Percentiles rank a stretch among this genome's conserved stretches.
Evolutionary conservation across 192 early-diverging fungal species (phyloP).

Genomic region (Diversispora eburnea): DNA sequence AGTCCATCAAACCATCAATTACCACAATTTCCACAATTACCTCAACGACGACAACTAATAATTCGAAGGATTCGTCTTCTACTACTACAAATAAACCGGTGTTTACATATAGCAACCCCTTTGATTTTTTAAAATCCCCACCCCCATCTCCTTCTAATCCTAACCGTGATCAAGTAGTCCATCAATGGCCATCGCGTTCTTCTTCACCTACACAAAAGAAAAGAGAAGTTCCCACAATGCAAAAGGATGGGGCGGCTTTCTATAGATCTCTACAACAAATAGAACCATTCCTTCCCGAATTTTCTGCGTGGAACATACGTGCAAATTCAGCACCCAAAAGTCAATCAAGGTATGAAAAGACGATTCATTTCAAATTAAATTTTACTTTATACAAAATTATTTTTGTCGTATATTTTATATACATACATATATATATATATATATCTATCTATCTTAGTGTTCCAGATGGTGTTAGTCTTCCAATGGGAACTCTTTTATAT

Average conservation of each 20-base stretch:
- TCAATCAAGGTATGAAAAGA: neutral
- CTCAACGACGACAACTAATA: constrained; percentile 30
- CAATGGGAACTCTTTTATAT: constrained; percentile 30
- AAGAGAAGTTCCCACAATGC: neutral
- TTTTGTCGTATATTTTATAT: neutral
- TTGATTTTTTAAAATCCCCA: constrained; percentile 38
- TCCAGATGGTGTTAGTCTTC: constrained; percentile 43
- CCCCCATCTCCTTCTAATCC: constrained; percentile 4
- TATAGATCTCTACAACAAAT: neutral
- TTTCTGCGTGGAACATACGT: constrained; percentile 27
- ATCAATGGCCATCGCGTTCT: neutral
- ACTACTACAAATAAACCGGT: constrained; percentile 31
- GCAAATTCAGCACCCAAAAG: neutral
- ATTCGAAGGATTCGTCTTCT: constrained; percentile 4
- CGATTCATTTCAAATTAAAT: neutral
- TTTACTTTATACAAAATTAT: neutral
- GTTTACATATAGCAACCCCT: constrained; percentile 49
- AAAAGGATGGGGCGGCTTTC: constrained; percentile 11
- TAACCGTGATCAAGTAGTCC: neutral
- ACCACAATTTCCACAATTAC: neutral
- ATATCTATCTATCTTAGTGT: constrained; percentile 24
- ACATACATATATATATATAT: neutral
- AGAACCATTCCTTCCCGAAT: constrained; percentile 15
- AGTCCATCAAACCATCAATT: constrained; percentile 12
- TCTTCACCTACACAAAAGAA: constrained; percentile 15